phyloP scores from a whole-genome alignment of 257 asterid genomes.

The Nicotiana tabacum region DNA sequence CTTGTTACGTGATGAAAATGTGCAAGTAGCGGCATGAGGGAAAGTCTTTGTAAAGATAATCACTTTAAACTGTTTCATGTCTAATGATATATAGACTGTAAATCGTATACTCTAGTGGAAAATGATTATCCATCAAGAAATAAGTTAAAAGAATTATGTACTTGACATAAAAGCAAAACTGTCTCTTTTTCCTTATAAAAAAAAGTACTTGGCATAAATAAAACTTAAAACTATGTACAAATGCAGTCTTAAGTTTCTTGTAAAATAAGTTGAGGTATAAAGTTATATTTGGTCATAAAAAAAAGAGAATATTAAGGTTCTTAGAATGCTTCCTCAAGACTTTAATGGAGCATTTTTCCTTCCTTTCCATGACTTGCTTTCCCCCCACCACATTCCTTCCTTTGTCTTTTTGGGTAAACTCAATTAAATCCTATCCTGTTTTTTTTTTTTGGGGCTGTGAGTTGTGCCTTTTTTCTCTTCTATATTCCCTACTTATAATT shows the following conservation, averaged over 20 bases:
- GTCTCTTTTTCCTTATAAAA: too few species aligned
- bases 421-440: background rate
- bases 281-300: background rate
- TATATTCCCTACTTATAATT: too few species aligned
- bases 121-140: background rate
- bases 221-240: background rate
- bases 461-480: background rate
- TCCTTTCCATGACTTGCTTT: background rate
- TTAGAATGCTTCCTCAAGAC: background rate
- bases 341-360: background rate
- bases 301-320: background rate
- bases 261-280: background rate
- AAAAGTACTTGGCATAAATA: background rate
- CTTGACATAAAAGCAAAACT: background rate
- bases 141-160: background rate
- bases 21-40: background rate
- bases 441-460: background rate
- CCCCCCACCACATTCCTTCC: background rate
- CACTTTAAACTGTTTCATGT: background rate
- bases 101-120: background rate
- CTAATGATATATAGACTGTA: background rate
- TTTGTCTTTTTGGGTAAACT: background rate
- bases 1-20: background rate
- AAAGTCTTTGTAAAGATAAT: background rate
- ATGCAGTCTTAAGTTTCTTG: background rate